These are phyloP conservation scores for Abrus pulchellus DNA, from an alignment of 306 rosid species.

Conservation along the genomic window DNA sequence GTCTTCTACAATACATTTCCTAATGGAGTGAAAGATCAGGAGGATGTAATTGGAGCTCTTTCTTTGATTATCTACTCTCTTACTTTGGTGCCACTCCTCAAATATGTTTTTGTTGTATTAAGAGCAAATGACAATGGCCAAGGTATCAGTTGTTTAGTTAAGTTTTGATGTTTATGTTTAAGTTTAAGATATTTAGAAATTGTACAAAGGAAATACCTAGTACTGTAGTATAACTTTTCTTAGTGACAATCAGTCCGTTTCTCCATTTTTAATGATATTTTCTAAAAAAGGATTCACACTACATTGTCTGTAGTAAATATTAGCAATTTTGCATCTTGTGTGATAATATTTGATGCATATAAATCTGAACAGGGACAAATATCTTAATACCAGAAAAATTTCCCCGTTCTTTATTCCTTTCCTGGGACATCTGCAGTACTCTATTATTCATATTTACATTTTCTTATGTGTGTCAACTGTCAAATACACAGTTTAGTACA, in stretches of 20 bases:
- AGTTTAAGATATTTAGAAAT: constrained; percentile 37
- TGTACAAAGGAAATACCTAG: constrained; percentile 26
- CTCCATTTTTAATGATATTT: constrained; percentile 18
- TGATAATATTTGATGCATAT: constrained; percentile 19
- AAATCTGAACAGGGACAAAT: constrained; percentile 17
- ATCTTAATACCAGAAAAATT: constrained; percentile 18
- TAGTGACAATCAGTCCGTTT: neutral
- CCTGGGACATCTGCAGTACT: neutral
- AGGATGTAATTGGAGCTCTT: constrained; percentile 94
- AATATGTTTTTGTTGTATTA: constrained; percentile 84
- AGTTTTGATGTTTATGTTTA: constrained; percentile 35
- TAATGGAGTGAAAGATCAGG: constrained; percentile 68
- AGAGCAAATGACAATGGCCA: constrained; percentile 98
- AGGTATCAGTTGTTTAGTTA: constrained; percentile 70
- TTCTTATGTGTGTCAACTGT: constrained; percentile 11
- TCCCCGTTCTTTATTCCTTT: constrained; percentile 9
- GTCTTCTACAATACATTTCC: constrained; percentile 98
- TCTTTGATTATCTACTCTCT: constrained; percentile 98
- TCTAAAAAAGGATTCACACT: neutral
- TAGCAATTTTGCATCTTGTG: constrained; percentile 19
- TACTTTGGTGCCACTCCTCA: constrained; percentile 93
- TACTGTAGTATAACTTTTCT: constrained; percentile 20
- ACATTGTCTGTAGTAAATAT: constrained; percentile 21
- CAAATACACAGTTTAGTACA: constrained; percentile 31
- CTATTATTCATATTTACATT: neutral